Percentiles rank a stretch among this genome's conserved stretches.
phyloP scores from a whole-genome alignment of 2,329 filamentous ascomycete species.

The Bisporella sp. region DNA sequence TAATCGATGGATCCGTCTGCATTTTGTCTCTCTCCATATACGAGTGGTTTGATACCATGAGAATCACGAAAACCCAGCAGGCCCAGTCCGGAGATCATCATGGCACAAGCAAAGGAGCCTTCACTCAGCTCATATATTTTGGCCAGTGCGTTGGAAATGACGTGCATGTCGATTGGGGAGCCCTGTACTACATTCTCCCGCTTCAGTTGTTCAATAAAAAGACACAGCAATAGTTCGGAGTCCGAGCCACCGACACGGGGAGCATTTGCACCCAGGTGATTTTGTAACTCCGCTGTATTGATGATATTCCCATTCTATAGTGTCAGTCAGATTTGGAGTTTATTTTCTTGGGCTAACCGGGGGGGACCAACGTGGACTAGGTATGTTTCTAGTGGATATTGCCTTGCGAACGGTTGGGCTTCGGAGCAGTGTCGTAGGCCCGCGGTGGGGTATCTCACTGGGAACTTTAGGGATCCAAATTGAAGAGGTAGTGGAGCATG shows the following conservation, averaged over 20 bases:
- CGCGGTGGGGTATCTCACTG: slow-evolving; percentile 77
- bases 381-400: slow-evolving; percentile 75
- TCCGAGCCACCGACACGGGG: slow-evolving; percentile 61
- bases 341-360: too few species aligned
- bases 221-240: slow-evolving; percentile 77
- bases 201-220: slow-evolving; percentile 83
- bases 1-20: slow-evolving; percentile 66
- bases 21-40: slow-evolving; percentile 68
- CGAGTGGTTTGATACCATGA: slow-evolving; percentile 76
- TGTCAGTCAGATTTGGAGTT: too few species aligned
- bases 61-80: slow-evolving; percentile 74
- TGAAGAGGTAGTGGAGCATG: too few species aligned
- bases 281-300: slow-evolving; percentile 61
- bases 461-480: too few species aligned
- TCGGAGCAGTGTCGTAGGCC: slow-evolving; percentile 79
- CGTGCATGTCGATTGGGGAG: slow-evolving; percentile 63
- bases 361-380: slow-evolving; percentile 48
- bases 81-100: slow-evolving; percentile 76
- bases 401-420: slow-evolving; percentile 90
- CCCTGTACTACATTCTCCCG: slow-evolving; percentile 75
- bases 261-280: slow-evolving; percentile 37
- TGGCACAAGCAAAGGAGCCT: slow-evolving; percentile 73
- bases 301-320: slow-evolving; percentile 73
- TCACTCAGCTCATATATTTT: slow-evolving; percentile 68
- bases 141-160: slow-evolving; percentile 65